These are phyloP conservation scores for Singerocomus rubriflavus DNA, from an alignment of 1,284 basidiomycete genomes.

Conservation along the genomic window DNA sequence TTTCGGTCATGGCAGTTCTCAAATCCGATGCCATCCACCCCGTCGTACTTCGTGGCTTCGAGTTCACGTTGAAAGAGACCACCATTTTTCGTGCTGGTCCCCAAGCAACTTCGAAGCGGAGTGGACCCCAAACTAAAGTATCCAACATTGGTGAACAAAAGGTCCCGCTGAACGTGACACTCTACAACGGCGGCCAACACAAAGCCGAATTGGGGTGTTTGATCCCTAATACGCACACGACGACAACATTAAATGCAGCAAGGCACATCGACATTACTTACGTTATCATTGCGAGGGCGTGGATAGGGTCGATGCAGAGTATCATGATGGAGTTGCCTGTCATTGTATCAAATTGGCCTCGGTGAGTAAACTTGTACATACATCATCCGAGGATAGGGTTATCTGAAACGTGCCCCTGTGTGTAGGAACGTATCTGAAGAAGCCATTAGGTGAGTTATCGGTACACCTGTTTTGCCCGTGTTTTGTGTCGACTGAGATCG, in stretches of 20 bases:
- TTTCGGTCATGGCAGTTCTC: slow-evolving; percentile 66
- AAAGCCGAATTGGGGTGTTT: slow-evolving; percentile 65
- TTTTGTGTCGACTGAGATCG: background rate
- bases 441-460: slow-evolving; percentile 52
- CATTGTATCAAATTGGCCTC: slow-evolving; percentile 78
- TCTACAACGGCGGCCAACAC: slow-evolving; percentile 70
- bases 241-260: slow-evolving; percentile 73
- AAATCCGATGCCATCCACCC: slow-evolving; percentile 65
- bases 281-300: slow-evolving; percentile 69
- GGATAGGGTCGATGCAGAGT: slow-evolving; percentile 65
- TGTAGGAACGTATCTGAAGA: slow-evolving; percentile 59
- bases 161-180: slow-evolving; percentile 63
- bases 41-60: slow-evolving; percentile 73
- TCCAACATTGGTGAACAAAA: slow-evolving; percentile 60
- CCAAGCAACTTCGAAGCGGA: slow-evolving; percentile 48
- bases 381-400: background rate
- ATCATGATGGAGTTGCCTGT: slow-evolving; percentile 71
- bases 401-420: slow-evolving; percentile 3
- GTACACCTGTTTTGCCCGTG: background rate
- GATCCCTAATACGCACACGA: slow-evolving; percentile 68
- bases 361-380: slow-evolving; percentile 41
- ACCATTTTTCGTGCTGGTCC: slow-evolving; percentile 63
- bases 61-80: slow-evolving; percentile 73
- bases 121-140: slow-evolving; percentile 53
- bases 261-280: slow-evolving; percentile 82